Conservation (phyloP, 345 rosid genomes). For the Syzygium oleosum region DNA sequence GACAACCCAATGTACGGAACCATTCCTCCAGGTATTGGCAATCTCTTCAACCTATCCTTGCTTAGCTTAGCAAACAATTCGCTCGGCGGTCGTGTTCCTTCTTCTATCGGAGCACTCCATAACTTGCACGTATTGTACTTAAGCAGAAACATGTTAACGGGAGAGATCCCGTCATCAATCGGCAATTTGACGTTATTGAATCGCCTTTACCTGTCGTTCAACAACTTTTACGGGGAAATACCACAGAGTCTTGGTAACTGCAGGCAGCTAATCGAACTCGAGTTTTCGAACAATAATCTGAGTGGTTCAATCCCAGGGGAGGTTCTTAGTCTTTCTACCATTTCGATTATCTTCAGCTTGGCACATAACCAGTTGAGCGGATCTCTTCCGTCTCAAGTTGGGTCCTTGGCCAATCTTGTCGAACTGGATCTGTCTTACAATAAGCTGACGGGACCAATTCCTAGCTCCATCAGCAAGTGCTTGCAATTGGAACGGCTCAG, state of each 20-base stretch:
- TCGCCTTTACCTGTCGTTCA: neutral
- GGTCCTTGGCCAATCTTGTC: constrained; percentile 9
- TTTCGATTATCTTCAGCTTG: neutral
- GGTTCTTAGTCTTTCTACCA: too few species aligned
- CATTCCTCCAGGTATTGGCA: too few species aligned
- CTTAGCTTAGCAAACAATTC: neutral
- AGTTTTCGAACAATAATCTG: constrained; percentile 13
- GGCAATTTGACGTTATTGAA: neutral
- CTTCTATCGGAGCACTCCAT: neutral
- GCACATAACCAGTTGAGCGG: constrained; percentile 6
- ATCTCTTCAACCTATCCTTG: neutral
- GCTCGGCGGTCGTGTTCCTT: neutral
- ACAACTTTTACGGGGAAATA: constrained; percentile 7
- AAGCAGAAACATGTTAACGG: neutral
- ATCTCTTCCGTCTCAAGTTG: constrained; percentile 11
- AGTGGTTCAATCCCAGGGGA: neutral
- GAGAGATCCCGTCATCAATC: neutral
- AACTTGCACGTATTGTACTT: neutral
- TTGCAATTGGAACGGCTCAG: too few species aligned
- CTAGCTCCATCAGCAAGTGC: too few species aligned
- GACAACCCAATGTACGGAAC: too few species aligned
- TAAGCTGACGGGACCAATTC: constrained; percentile 3
- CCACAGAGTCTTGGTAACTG: constrained; percentile 7
- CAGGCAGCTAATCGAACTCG: neutral
- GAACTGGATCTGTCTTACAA: constrained; percentile 6